A percentile compares a stretch with the other conserved stretches of the same genome.
phyloP scores from a whole-genome alignment of 768 basidiomycete genomes.

The Agaricus bisporus region DNA sequence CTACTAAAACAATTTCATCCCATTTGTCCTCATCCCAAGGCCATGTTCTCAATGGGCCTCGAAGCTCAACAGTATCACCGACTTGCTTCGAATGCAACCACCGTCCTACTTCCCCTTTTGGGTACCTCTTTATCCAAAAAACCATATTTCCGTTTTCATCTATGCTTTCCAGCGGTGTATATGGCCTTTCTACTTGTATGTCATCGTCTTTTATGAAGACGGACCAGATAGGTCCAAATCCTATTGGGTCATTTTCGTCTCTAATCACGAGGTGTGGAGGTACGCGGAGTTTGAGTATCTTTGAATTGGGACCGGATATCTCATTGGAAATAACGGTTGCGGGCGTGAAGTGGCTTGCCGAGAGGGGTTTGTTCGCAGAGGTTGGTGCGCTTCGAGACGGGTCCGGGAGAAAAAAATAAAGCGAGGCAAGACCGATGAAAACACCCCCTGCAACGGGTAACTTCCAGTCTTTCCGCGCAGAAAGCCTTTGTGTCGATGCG shows the following conservation, averaged over 20 bases:
- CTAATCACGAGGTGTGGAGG: conserved; percentile 36
- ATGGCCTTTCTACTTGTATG: conserved; percentile 82
- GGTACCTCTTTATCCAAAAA: conserved; percentile 81
- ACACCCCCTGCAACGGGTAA: conserved; percentile 29
- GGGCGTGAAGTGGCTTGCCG: conserved; percentile 52
- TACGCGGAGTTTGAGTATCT: conserved; percentile 56
- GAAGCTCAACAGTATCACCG: conserved; percentile 68
- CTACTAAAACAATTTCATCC: conserved; percentile 79
- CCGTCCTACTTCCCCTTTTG: conserved; percentile 72
- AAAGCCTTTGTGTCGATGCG: not conserved
- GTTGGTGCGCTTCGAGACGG: conserved; percentile 40
- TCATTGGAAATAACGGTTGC: conserved; percentile 51
- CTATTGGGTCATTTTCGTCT: conserved; percentile 12
- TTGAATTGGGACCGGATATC: conserved; percentile 49
- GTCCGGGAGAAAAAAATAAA: conserved; percentile 50
- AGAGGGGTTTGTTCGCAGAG: conserved; percentile 28
- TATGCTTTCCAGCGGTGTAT: conserved; percentile 74
- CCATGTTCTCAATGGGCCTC: conserved; percentile 74
- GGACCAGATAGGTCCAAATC: conserved; percentile 56
- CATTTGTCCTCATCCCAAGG: conserved; percentile 44
- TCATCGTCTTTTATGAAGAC: conserved; percentile 82
- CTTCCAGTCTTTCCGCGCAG: not conserved
- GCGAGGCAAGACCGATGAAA: conserved; percentile 30
- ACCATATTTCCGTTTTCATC: conserved; percentile 59
- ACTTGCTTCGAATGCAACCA: conserved; percentile 71